Base-by-base conservation (phyloP, 2,329 filamentous ascomycete genomes). In the Pseudogymnoascus pannorum region DNA sequence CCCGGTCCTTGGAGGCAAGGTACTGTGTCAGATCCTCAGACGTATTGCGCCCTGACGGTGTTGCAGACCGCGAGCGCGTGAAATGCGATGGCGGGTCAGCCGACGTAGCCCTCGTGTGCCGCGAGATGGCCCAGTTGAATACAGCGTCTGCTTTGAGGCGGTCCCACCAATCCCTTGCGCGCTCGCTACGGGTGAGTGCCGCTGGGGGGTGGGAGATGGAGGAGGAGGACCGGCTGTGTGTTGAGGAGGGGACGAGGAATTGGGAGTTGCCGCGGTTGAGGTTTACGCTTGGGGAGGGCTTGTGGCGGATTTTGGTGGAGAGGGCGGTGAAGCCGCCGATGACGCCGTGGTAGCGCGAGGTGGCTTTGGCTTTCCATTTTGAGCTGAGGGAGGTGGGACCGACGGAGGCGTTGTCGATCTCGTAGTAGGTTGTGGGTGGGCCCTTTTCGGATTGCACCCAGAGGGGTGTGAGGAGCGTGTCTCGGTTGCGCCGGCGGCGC, bases 191-290 rank as follows among this genome's bases (percentile, higher is more conserved):
- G 8, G 67, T 63, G 11, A 62, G 35, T 2, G 64, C 63, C 11
- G 58, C 60, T 18, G 57, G 33, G 48, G 40, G 59, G 11, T 61
- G 62, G 11, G 69, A 68, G 22, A 66, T 51, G 4, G 64, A 54
- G 2, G 76, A 76, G 51, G 72, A 74, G 48, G 71, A 75, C 31
- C 75, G 74, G 62, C 75, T 78, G 64, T 77, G 76, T 26, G 69
- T 68, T 12, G 70, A 62, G 29, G 66, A 66, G 2, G 70, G 69
- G 4, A 71, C 68, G 11, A 75, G 72, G 64, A 80, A 82, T 65
- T 83, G 81, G 7, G 81, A 82, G 65, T 79, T 81, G 5, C 80
- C 79, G 57, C 79, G 74, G 69, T 83, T 77, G 64, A 82, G 74
- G 61, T 82, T 77, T 29, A 82, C 76, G 54, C 73, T 75, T 2